Evolutionary conservation across 2,329 filamentous ascomycete genomes (phyloP), one percentile per base, ranked within the genome.

Genomic region (Pezicula carpinea): DNA sequence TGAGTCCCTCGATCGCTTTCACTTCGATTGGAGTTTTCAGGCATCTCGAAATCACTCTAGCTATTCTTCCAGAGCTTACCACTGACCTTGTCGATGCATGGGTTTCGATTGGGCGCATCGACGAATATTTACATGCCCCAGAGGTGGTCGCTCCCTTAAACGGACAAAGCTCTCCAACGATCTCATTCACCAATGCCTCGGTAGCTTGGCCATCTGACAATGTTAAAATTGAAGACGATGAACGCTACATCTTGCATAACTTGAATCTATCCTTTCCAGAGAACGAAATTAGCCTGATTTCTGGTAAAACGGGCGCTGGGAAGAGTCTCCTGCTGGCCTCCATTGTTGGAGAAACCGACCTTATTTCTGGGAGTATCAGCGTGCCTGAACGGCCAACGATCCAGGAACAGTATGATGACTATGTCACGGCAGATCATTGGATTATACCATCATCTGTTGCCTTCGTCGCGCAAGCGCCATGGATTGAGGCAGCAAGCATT

Each of bases 401-500:
- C 0, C 60, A 70, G 3, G 74, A 84, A 21, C 74, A 83, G 31
- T 75, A 77, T 51, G 83, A 88, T 56, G 62, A 68, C 44, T 77
- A 81, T 51, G 86, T 85, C 2, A 84, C 68, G 11, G 67, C 58
- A 41, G 64, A 65, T 3, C 71, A 87, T 54, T 90, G 87, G 87
- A 81, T 86, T 38, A 74, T 89, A 14, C 76, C 82, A 6, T 75
- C 76, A 3, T 77, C 84, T 1, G 76, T 90, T 40, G 87, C 87
- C 0, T 92, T 83, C 56, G 85, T 91, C 29, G 80, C 84, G 1
- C 87, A 91, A 61, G 88, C 85, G 6, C 87, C 88, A 0, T 93
- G 87, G 88, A 87, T 93, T 40, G 87, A 92, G 60, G 91, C 91
- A 56, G 85, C 84, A 1, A 86, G 81, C 5, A 82, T 95, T 52